phyloP scores from a whole-genome alignment of 2,329 filamentous ascomycete species.

The Cytospora paraplurivora region DNA sequence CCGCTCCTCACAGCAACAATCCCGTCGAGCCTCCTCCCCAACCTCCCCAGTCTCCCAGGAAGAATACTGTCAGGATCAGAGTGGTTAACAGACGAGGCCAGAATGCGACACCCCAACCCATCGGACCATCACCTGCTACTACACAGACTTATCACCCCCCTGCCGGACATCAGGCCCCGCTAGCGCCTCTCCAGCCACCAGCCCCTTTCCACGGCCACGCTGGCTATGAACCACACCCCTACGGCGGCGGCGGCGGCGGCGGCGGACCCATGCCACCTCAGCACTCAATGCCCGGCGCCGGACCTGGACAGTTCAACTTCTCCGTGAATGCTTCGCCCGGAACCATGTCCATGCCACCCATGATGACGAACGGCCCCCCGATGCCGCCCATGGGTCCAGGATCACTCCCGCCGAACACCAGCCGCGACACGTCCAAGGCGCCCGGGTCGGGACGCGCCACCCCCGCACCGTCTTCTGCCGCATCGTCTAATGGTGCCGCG shows the following conservation, averaged over 20 bases:
- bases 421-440: slow-evolving; percentile 20
- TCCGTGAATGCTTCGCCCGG: slow-evolving; percentile 18
- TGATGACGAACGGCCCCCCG: slow-evolving; percentile 18
- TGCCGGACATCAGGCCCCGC: slow-evolving; percentile 14
- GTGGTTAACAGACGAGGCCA: slow-evolving; percentile 22
- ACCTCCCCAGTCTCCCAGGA: slow-evolving; percentile 24
- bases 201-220: slow-evolving; percentile 26
- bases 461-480: slow-evolving; percentile 26
- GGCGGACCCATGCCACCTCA: slow-evolving; percentile 7
- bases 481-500: slow-evolving; percentile 37
- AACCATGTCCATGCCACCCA: slow-evolving; percentile 24
- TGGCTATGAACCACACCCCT: slow-evolving; percentile 22
- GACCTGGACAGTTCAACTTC: slow-evolving; percentile 22
- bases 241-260: slow-evolving; percentile 6
- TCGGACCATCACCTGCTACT: slow-evolving; percentile 17
- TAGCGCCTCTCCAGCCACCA: slow-evolving; percentile 24
- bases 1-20: slow-evolving; percentile 23
- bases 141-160: slow-evolving; percentile 2
- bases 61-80: slow-evolving; percentile 25
- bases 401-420: slow-evolving; percentile 21
- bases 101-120: slow-evolving; percentile 22
- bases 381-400: slow-evolving; percentile 15
- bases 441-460: slow-evolving; percentile 40
- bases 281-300: slow-evolving; percentile 15
- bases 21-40: slow-evolving; percentile 18